Evolutionary conservation across 352 stramenopile genomes (phyloP).

Genomic region (Globisporangium radiosum): DNA sequence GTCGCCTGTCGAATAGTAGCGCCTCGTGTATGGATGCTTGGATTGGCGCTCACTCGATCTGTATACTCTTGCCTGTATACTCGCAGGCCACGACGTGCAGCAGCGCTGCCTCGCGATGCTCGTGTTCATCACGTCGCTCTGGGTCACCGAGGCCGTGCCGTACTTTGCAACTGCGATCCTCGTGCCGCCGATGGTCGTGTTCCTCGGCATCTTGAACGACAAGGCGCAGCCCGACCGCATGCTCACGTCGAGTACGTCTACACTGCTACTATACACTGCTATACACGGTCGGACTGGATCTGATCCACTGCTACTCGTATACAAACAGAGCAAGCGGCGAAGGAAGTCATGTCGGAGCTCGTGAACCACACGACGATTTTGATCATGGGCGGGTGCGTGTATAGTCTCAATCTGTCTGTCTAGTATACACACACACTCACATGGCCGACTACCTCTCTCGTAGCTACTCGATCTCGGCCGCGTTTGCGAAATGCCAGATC

Average conservation of each 20-base stretch:
- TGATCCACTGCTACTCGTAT: conserved; percentile 2
- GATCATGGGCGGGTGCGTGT: conserved; percentile 82
- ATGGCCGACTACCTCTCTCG: not conserved
- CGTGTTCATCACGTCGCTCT: conserved; percentile 86
- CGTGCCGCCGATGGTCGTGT: conserved; percentile 84
- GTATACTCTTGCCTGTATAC: no score
- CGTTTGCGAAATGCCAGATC: conserved; percentile 90
- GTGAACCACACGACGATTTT: conserved; percentile 92
- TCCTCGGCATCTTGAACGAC: conserved; percentile 85
- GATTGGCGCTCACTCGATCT: not conserved
- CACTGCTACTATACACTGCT: not conserved
- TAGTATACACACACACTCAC: not conserved
- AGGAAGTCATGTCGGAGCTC: conserved; percentile 85
- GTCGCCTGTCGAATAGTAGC: not conserved
- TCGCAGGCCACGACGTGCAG: conserved; percentile 65
- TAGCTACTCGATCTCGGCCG: conserved; percentile 84
- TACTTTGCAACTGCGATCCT: conserved; percentile 90
- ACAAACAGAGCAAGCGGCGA: conserved; percentile 62
- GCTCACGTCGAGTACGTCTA: conserved; percentile 59
- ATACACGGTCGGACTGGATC: not conserved
- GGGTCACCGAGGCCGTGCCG: conserved; percentile 87
- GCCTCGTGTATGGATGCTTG: no score
- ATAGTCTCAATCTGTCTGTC: not conserved
- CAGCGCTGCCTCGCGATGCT: conserved; percentile 87
- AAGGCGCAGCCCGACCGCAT: conserved; percentile 64